These are phyloP conservation scores for Kokia cookei DNA, from an alignment of 441 rosid genomes.

Conservation along the genomic window DNA sequence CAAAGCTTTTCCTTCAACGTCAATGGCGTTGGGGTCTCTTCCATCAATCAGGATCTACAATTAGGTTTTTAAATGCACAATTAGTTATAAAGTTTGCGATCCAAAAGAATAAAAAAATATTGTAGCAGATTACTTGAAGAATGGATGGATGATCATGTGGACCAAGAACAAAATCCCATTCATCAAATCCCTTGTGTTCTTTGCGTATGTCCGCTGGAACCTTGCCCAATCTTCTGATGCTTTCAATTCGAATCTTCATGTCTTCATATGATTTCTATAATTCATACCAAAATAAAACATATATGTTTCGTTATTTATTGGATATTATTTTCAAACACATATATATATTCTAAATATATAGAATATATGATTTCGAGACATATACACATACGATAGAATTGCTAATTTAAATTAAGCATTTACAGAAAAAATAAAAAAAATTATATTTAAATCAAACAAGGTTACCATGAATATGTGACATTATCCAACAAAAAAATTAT, in stretches of 20 bases:
- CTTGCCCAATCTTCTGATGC: constrained; percentile 20
- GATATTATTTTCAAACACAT: too few species aligned
- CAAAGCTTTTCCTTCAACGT: constrained; percentile 24
- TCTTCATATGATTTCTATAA: constrained; percentile 45
- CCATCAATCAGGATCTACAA: constrained; percentile 51
- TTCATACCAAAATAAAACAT: not conserved
- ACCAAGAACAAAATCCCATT: constrained; percentile 44
- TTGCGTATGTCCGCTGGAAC: constrained; percentile 31
- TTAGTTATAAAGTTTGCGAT: not conserved
- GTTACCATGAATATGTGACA: too few species aligned
- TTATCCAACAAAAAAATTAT: too few species aligned
- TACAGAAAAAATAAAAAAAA: too few species aligned
- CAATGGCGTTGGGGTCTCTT: constrained; percentile 23
- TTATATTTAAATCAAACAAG: too few species aligned
- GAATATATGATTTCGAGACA: too few species aligned
- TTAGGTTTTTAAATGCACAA: not conserved
- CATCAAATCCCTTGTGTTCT: constrained; percentile 40
- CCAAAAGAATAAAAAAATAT: not conserved
- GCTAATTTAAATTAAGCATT: too few species aligned
- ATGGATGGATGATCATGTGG: constrained; percentile 49
- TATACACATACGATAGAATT: too few species aligned
- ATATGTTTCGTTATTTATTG: too few species aligned
- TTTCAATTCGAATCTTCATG: constrained; percentile 46
- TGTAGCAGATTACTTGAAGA: constrained; percentile 37
- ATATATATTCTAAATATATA: too few species aligned